Evolutionary conservation across 768 basidiomycete genomes (phyloP).

Genomic region (Termitomyces sp.): DNA sequence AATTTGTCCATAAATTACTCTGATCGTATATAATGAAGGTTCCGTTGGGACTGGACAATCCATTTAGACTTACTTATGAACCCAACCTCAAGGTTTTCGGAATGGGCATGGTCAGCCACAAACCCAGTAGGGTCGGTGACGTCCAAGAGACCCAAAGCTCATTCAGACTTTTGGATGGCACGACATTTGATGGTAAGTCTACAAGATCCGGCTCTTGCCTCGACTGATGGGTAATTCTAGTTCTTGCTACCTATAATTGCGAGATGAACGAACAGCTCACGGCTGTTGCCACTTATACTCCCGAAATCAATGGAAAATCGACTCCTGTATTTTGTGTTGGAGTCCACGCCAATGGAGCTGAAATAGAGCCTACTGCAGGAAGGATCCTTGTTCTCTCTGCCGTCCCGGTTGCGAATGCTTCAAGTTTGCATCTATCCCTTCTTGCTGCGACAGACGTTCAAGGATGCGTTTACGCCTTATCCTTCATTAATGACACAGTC

Average conservation of each 20-base stretch:
- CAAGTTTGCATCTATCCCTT: slow-evolving; percentile 27
- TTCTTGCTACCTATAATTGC: slow-evolving; percentile 41
- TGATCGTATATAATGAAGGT: slow-evolving; percentile 36
- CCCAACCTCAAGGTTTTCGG: slow-evolving; percentile 52
- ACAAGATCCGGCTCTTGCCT: neutral
- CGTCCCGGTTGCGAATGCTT: slow-evolving; percentile 19
- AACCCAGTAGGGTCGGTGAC: slow-evolving; percentile 51
- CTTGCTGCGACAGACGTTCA: slow-evolving; percentile 39
- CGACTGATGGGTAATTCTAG: slow-evolving; percentile 20
- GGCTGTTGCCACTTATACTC: slow-evolving; percentile 36
- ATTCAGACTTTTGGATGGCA: slow-evolving; percentile 64
- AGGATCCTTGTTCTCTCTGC: slow-evolving; percentile 54
- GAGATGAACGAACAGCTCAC: slow-evolving; percentile 59
- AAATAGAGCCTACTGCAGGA: slow-evolving; percentile 49
- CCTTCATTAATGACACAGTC: slow-evolving; percentile 42
- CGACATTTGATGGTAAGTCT: slow-evolving; percentile 48
- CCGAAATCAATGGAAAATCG: slow-evolving; percentile 21
- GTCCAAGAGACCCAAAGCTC: slow-evolving; percentile 40
- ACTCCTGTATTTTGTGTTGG: slow-evolving; percentile 47
- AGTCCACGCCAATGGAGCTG: slow-evolving; percentile 36
- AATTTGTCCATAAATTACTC: neutral
- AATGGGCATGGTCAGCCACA: slow-evolving; percentile 52
- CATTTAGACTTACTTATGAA: slow-evolving; percentile 61
- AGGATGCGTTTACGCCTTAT: slow-evolving; percentile 70
- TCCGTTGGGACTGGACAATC: slow-evolving; percentile 66